These are phyloP conservation scores for Verticillium zaregamsianum DNA, from an alignment of 2,329 filamentous ascomycete genomes.

Conservation along the genomic window DNA sequence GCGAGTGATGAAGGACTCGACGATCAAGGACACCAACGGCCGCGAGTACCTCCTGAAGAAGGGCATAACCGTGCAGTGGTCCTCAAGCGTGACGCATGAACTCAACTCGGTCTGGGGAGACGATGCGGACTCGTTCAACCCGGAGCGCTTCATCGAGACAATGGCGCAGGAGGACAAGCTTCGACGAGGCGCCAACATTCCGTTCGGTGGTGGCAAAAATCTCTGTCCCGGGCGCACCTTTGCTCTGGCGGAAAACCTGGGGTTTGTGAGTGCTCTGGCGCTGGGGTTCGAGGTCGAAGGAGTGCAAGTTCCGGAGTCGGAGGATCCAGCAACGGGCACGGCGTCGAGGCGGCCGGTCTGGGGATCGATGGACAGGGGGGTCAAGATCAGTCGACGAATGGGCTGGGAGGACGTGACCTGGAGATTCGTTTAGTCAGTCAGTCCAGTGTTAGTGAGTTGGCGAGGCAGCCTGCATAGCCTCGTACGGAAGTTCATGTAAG, in stretches of 20 bases:
- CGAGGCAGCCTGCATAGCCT: too few species aligned
- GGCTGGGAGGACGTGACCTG: slow-evolving; percentile 21
- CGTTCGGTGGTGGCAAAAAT: slow-evolving; percentile 27
- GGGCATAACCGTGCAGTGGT: slow-evolving; percentile 20
- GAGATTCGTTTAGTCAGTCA: slow-evolving; percentile 8
- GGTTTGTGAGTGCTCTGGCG: slow-evolving; percentile 14
- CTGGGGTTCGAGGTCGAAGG: slow-evolving; percentile 19
- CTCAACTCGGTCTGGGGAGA: slow-evolving; percentile 17
- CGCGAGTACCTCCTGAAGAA: slow-evolving; percentile 19
- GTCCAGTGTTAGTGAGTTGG: too few species aligned
- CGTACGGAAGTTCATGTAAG: too few species aligned
- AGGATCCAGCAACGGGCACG: slow-evolving; percentile 5
- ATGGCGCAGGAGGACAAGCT: slow-evolving; percentile 15
- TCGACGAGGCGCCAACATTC: slow-evolving; percentile 17
- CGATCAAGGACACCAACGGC: slow-evolving; percentile 17
- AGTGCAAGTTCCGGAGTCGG: slow-evolving; percentile 8
- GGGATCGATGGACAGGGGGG: slow-evolving; percentile 1
- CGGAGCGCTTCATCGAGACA: slow-evolving; percentile 18
- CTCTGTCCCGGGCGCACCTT: slow-evolving; percentile 27
- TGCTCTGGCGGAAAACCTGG: slow-evolving; percentile 23
- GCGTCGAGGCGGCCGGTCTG: slow-evolving; percentile 10
- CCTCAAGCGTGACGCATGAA: slow-evolving; percentile 18
- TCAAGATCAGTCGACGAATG: slow-evolving; percentile 12
- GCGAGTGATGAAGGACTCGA: slow-evolving; percentile 33
- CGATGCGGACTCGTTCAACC: slow-evolving; percentile 15